Evolutionary conservation across 2,329 filamentous ascomycete species (phyloP).

Genomic region (Fusarium brevicatenulatum): DNA sequence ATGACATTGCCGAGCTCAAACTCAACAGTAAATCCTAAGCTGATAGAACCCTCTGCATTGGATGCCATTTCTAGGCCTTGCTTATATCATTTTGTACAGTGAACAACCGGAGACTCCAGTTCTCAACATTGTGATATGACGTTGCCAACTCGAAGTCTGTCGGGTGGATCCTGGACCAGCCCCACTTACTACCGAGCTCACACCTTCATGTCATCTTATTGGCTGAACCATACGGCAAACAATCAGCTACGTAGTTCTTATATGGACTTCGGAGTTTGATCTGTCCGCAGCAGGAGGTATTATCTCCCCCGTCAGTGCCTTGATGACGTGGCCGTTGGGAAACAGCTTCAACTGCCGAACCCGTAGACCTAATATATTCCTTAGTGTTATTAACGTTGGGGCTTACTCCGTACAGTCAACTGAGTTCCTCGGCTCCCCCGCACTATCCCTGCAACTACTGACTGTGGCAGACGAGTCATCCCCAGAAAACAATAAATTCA

Average conservation of each 20-base stretch:
- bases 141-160: background rate
- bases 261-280: background rate
- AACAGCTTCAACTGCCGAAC: background rate
- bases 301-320: too few relatives aligned
- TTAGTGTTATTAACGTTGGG: background rate
- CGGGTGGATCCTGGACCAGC: background rate
- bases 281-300: rapidly evolving
- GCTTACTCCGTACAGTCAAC: background rate
- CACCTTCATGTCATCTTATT: too few relatives aligned
- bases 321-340: background rate
- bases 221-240: rapidly evolving
- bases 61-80: background rate
- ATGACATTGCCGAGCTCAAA: background rate
- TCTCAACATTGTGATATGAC: rapidly evolving
- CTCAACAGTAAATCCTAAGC: background rate
- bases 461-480: rapidly evolving
- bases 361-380: background rate
- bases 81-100: background rate
- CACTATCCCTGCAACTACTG: background rate
- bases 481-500: background rate
- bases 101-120: rapidly evolving
- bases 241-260: background rate
- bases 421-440: background rate
- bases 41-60: rapidly evolving
- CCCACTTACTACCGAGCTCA: background rate